phyloP scores from a whole-genome alignment of 2,329 filamentous ascomycete species.

The Cadophora malorum region DNA sequence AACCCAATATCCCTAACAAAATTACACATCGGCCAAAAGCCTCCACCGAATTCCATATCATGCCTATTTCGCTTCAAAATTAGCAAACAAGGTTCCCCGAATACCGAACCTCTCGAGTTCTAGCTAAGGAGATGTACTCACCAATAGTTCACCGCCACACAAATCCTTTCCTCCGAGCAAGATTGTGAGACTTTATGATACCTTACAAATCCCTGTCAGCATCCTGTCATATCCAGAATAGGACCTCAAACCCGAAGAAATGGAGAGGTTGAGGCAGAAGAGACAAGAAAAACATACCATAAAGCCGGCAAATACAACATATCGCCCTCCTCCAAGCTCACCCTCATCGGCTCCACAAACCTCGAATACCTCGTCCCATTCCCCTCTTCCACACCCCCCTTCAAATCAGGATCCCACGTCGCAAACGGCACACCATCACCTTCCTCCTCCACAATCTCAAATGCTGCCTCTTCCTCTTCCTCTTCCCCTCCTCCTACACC shows the following conservation, averaged over 20 bases:
- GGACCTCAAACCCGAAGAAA: not conserved
- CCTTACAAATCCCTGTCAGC: conserved; percentile 48
- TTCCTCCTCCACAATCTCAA: conserved; percentile 26
- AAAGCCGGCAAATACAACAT: conserved; percentile 83
- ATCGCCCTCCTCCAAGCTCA: conserved; percentile 74
- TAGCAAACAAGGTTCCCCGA: not conserved
- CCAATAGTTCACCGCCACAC: conserved; percentile 85
- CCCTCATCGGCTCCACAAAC: conserved; percentile 65
- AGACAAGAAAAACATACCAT: conserved; percentile 60
- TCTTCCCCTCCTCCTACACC: too few relatives aligned
- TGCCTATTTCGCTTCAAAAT: conserved; percentile 59
- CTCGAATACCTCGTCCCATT: conserved; percentile 62
- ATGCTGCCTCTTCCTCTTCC: not conserved
- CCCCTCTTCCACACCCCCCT: conserved; percentile 47
- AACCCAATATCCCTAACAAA: conserved; percentile 38
- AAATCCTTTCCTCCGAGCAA: conserved; percentile 71
- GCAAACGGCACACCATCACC: conserved; percentile 67
- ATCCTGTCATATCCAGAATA: not conserved
- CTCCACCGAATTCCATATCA: conserved; percentile 77
- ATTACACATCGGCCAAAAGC: conserved; percentile 62
- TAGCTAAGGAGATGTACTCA: conserved; percentile 45
- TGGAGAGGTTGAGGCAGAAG: not conserved
- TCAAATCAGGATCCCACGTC: conserved; percentile 71
- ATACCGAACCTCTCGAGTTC: not conserved
- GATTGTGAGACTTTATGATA: conserved; percentile 83